Evolutionary conservation across 805 yeast genomes (phyloP).

Genomic region (Yarrowia sp.): DNA sequence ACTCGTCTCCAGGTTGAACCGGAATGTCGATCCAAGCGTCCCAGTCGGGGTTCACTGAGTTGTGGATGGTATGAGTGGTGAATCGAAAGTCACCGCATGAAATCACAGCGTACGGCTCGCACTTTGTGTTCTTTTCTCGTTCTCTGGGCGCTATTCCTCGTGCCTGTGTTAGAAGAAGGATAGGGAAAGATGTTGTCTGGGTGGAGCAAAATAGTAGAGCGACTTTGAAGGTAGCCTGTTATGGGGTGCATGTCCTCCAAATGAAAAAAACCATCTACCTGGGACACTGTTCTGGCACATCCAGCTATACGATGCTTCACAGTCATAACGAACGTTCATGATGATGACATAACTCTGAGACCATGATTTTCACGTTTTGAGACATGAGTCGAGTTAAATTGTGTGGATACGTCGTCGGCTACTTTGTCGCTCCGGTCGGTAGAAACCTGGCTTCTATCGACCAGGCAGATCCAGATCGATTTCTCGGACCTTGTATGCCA

Average conservation of each 20-base stretch:
- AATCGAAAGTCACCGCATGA: slow-evolving; percentile 34
- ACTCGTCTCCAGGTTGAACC: slow-evolving; percentile 34
- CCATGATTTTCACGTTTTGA: neutral
- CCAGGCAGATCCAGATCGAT: neutral
- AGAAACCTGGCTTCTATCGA: neutral
- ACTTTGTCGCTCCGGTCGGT: neutral
- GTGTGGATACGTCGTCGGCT: neutral
- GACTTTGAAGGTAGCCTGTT: too few relatives aligned
- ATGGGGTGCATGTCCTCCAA: too few relatives aligned
- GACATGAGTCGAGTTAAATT: neutral
- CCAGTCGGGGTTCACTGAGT: slow-evolving; percentile 72
- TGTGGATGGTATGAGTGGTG: slow-evolving; percentile 58
- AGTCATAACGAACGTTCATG: too few relatives aligned
- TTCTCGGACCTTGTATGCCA: neutral
- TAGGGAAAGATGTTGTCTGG: too few relatives aligned
- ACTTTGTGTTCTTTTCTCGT: neutral
- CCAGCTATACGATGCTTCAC: too few relatives aligned
- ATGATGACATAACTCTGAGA: neutral
- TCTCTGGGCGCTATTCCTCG: slow-evolving; percentile 22
- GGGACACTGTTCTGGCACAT: too few relatives aligned
- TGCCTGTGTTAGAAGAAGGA: slow-evolving; percentile 21
- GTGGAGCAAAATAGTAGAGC: too few relatives aligned
- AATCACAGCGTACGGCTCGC: slow-evolving; percentile 32
- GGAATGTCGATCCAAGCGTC: slow-evolving; percentile 62
- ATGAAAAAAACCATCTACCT: too few relatives aligned